Conservation (phyloP, 2,329 filamentous ascomycete genomes). For the Verticillium albo-atrum region DNA sequence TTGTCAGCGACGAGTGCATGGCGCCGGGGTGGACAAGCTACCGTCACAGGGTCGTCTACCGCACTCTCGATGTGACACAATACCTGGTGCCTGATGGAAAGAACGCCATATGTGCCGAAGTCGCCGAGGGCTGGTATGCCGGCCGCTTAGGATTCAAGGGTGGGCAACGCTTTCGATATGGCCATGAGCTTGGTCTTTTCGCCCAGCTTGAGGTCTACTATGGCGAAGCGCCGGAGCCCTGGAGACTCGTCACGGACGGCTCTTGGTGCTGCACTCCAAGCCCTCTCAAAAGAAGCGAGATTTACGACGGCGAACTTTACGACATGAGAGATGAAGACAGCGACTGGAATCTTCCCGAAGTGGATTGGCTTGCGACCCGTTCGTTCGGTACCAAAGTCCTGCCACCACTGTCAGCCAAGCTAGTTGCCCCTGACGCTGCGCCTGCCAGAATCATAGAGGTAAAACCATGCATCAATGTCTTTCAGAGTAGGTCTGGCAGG, state of each 20-base stretch:
- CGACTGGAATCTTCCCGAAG: constrained; percentile 4
- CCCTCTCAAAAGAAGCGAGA: constrained; percentile 30
- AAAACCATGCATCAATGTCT: constrained; percentile 5
- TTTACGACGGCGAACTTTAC: constrained; percentile 51
- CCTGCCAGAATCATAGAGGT: constrained; percentile 22
- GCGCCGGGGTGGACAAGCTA: constrained; percentile 51
- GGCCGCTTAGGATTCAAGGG: constrained; percentile 26
- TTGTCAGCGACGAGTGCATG: constrained; percentile 32
- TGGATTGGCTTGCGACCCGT: neutral
- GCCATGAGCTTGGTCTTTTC: neutral
- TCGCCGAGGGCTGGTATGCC: constrained; percentile 48
- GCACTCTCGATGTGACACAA: constrained; percentile 44
- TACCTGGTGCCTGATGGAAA: constrained; percentile 28
- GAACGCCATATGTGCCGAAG: constrained; percentile 38
- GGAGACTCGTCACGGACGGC: constrained; percentile 22
- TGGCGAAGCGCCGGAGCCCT: constrained; percentile 5
- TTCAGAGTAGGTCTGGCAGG: neutral
- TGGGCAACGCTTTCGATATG: constrained; percentile 16
- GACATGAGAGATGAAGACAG: constrained; percentile 26
- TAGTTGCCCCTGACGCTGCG: constrained; percentile 24
- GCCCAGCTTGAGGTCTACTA: constrained; percentile 1
- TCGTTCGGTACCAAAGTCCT: neutral
- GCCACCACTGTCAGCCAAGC: constrained; percentile 10
- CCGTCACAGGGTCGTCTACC: constrained; percentile 42
- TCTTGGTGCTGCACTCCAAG: constrained; percentile 29